A percentile compares a stretch with the other conserved stretches of the same genome.
Conservation (phyloP, 208 protist species). For the Trypanosoma boissoni region DNA sequence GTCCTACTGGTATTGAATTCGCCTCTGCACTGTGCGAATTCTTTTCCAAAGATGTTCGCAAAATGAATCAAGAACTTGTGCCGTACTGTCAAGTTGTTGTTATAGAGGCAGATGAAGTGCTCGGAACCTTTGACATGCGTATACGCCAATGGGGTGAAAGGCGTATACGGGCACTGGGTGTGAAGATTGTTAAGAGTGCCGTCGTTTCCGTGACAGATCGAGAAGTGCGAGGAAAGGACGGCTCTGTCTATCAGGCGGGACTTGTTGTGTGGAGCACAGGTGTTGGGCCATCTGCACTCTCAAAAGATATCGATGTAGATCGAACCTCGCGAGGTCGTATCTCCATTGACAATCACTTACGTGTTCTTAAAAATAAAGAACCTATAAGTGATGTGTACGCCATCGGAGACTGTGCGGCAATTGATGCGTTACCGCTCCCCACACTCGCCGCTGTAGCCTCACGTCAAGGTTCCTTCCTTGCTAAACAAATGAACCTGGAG, state of each 20-base stretch:
- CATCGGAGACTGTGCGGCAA: constrained; percentile 81
- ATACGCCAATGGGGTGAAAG: constrained; percentile 77
- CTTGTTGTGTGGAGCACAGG: constrained; percentile 89
- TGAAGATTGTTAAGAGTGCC: constrained; percentile 62
- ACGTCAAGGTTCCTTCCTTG: constrained; percentile 81
- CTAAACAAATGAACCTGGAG: constrained; percentile 58
- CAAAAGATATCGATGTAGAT: constrained; percentile 69
- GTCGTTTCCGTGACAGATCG: constrained; percentile 73
- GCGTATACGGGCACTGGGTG: constrained; percentile 61
- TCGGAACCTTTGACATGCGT: constrained; percentile 82
- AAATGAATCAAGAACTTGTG: constrained; percentile 61
- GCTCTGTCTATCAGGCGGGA: constrained; percentile 52
- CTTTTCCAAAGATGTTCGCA: constrained; percentile 79
- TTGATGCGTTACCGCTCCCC: constrained; percentile 52
- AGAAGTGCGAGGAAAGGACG: constrained; percentile 70
- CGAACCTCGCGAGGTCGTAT: constrained; percentile 66
- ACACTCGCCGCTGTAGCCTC: constrained; percentile 79
- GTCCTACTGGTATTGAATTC: constrained; percentile 89
- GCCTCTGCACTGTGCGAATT: constrained; percentile 89
- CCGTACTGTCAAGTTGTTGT: constrained; percentile 82
- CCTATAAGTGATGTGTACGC: constrained; percentile 76
- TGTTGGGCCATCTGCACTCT: constrained; percentile 74
- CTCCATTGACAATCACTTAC: constrained; percentile 64
- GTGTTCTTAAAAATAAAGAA: constrained; percentile 60
- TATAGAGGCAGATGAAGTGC: constrained; percentile 85